A percentile compares a stretch with the other conserved stretches of the same genome.
Evolutionary conservation across 2,329 filamentous ascomycete species (phyloP).

Genomic region (Albophoma yamanashiensis): DNA sequence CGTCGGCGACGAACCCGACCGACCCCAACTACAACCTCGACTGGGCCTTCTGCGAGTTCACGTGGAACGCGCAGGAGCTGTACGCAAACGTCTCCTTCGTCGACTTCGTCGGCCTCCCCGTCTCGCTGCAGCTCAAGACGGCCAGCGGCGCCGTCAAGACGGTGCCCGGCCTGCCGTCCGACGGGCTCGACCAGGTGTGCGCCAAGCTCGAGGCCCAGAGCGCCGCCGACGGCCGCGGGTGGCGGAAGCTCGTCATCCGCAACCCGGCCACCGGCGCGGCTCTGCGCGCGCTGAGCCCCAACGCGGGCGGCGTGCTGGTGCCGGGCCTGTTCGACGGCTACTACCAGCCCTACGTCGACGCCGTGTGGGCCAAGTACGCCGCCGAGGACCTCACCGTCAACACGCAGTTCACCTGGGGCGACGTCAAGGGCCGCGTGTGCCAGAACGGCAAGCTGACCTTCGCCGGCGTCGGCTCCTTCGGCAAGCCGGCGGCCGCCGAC

Average conservation of each 20-base stretch:
- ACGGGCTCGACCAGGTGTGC: conserved; percentile 36
- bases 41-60: conserved; percentile 63
- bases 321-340: conserved; percentile 36
- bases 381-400: conserved; percentile 34
- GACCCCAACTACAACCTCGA: conserved; percentile 51
- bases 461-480: conserved; percentile 31
- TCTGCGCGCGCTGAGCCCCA: conserved; percentile 43
- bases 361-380: conserved; percentile 40
- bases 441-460: conserved; percentile 28
- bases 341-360: conserved; percentile 37
- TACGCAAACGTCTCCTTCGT: conserved; percentile 65
- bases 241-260: conserved; percentile 40
- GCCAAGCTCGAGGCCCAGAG: conserved; percentile 33
- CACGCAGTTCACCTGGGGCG: conserved; percentile 43
- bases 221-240: conserved; percentile 33
- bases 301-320: conserved; percentile 34
- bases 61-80: conserved; percentile 49
- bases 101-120: conserved; percentile 61
- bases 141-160: conserved; percentile 30
- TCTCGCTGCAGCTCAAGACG: conserved; percentile 43
- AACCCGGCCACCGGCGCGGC: conserved; percentile 21
- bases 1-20: conserved; percentile 54
- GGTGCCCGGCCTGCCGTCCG: conserved; percentile 37
- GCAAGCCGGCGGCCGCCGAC: conserved; percentile 34
- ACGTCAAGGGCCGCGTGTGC: conserved; percentile 31